Conservation (phyloP, 352 stramenopile species). For the Globisporangium uncinulatum region DNA sequence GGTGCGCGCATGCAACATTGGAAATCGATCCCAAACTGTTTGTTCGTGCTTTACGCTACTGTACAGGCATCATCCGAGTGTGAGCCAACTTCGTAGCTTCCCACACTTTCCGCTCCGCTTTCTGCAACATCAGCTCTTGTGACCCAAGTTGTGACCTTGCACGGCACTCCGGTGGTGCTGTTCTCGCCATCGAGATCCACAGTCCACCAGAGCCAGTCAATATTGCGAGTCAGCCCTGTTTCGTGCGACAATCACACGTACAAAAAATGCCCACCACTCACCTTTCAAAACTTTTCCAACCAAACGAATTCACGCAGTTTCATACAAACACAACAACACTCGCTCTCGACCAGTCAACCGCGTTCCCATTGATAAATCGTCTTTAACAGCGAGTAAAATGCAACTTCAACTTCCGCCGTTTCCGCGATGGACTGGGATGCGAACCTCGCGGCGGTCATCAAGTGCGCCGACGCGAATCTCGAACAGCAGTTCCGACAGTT, state of each 20-base stretch:
- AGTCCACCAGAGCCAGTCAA: neutral
- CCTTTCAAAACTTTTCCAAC: neutral
- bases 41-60: neutral
- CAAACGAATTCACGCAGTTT: too few relatives aligned
- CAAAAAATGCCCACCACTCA: neutral
- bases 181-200: too few relatives aligned
- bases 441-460: slow-evolving; percentile 78
- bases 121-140: neutral
- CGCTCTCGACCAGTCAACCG: neutral
- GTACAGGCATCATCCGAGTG: too few relatives aligned
- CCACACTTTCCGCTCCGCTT: neutral
- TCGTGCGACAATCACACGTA: neutral
- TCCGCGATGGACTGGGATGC: slow-evolving; percentile 21
- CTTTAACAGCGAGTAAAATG: neutral
- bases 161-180: neutral
- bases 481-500: slow-evolving; percentile 72
- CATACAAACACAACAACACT: neutral
- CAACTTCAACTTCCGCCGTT: neutral
- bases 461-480: slow-evolving; percentile 73
- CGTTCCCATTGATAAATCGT: neutral
- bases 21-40: neutral
- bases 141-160: neutral
- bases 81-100: too few relatives aligned
- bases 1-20: neutral
- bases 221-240: neutral